These are phyloP conservation scores for Suillus discolor DNA, from an alignment of 768 basidiomycete genomes.

Conservation along the genomic window DNA sequence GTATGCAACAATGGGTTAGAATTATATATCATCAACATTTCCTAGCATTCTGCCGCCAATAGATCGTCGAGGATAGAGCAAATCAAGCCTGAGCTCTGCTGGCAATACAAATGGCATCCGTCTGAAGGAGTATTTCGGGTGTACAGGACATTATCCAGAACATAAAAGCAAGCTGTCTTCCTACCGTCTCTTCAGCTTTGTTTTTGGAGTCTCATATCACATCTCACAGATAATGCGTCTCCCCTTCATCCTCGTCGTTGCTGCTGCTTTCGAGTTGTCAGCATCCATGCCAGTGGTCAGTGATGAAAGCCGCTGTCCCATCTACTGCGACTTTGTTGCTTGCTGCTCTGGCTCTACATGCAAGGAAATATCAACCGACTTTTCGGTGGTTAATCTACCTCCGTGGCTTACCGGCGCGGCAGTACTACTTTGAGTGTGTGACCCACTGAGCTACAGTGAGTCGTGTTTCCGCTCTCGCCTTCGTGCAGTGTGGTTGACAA, in stretches of 20 bases:
- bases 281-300: too few relatives aligned
- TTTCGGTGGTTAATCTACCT: too few relatives aligned
- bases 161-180: background rate
- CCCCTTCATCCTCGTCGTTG: background rate
- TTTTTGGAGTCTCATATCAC: background rate
- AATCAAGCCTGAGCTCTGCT: background rate
- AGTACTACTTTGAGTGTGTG: too few relatives aligned
- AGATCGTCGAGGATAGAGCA: background rate
- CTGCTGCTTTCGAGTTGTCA: background rate
- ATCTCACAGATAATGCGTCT: background rate
- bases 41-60: background rate
- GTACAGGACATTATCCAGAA: background rate
- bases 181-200: background rate
- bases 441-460: background rate
- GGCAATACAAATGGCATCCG: too few relatives aligned
- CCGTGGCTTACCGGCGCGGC: too few relatives aligned
- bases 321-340: too few relatives aligned
- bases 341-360: too few relatives aligned
- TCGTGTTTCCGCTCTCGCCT: background rate
- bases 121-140: background rate
- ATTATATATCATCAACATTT: too few relatives aligned
- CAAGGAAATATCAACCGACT: accelerated
- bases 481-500: background rate
- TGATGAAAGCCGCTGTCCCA: too few relatives aligned
- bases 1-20: too few relatives aligned